Evolutionary conservation across 495 filamentous ascomycete species (phyloP).

Genomic region (Clavariopsis aquatica): DNA sequence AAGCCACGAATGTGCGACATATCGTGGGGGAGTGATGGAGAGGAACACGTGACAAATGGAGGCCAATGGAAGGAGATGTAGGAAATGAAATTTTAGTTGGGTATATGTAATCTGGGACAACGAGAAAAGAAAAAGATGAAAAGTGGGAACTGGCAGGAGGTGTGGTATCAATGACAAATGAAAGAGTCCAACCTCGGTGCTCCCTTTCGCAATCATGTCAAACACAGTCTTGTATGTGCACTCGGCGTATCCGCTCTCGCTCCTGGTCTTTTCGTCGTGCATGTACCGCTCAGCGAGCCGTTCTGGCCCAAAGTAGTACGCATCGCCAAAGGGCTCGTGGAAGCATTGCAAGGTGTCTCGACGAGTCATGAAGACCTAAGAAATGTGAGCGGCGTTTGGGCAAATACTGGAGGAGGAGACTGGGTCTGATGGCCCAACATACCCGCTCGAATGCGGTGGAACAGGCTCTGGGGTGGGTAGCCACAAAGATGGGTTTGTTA

Average conservation of each 20-base stretch:
- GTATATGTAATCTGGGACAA: conserved; percentile 24
- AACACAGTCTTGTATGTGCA: conserved; percentile 77
- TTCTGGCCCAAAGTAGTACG: conserved; percentile 94
- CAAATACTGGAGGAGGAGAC: not conserved
- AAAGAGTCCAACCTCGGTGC: conserved; percentile 61
- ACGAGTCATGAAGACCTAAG: conserved; percentile 95
- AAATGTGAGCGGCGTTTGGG: conserved; percentile 10
- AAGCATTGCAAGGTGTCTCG: conserved; percentile 74
- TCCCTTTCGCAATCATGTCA: conserved; percentile 66
- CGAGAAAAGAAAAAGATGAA: not conserved
- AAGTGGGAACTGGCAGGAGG: conserved; percentile 7
- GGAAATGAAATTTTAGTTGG: conserved; percentile 18
- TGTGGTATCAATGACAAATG: conserved; percentile 25
- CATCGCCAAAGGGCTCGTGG: conserved; percentile 96
- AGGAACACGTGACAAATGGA: conserved; percentile 17
- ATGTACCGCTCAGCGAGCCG: conserved; percentile 74
- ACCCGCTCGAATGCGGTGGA: conserved; percentile 96
- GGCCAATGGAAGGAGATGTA: conserved; percentile 18
- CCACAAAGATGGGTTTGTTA: conserved; percentile 82
- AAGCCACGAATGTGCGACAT: conserved; percentile 28
- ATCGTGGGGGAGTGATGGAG: conserved; percentile 21
- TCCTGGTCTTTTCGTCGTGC: conserved; percentile 66
- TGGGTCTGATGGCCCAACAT: conserved; percentile 39
- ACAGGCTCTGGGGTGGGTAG: conserved; percentile 89
- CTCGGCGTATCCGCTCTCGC: conserved; percentile 71